These are phyloP conservation scores for Trichoderma atroviride DNA, from an alignment of 2,329 filamentous ascomycete genomes.

Conservation along the genomic window DNA sequence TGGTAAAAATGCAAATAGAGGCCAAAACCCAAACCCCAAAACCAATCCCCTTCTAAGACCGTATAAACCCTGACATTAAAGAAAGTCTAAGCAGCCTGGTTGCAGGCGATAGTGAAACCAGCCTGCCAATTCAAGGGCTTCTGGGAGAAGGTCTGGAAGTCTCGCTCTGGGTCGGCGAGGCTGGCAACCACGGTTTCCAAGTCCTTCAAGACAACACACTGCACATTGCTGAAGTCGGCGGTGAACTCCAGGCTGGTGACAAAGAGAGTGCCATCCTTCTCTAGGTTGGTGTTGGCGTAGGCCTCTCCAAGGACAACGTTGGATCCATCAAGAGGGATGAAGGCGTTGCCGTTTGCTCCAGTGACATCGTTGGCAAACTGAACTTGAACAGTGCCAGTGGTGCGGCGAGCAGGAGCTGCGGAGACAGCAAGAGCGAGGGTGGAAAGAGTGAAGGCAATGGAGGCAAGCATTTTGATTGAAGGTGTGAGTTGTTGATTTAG, in stretches of 20 bases:
- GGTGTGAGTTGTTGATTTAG: background rate
- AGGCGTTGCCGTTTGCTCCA: conserved; percentile 21
- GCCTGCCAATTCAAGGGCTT: background rate
- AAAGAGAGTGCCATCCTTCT: background rate
- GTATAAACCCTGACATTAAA: background rate
- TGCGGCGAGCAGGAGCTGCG: conserved; percentile 6
- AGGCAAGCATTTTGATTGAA: conserved; percentile 13
- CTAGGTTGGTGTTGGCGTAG: background rate
- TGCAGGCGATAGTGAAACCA: conserved; percentile 1
- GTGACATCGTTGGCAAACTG: conserved; percentile 21
- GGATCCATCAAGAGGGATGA: conserved; percentile 7
- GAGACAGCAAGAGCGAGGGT: conserved; percentile 11
- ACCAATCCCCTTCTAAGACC: background rate
- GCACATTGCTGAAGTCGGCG: background rate
- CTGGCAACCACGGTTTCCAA: background rate
- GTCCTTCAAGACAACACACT: background rate
- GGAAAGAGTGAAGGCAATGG: conserved; percentile 9
- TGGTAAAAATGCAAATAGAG: background rate
- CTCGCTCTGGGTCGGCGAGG: background rate
- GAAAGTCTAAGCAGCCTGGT: background rate
- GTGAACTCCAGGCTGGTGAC: background rate
- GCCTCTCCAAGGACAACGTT: background rate
- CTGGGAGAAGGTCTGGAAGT: conserved; percentile 6
- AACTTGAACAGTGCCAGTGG: background rate
- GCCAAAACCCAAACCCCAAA: background rate